Conservation (phyloP, 169 alveolate species). For the Babesia ovata region DNA sequence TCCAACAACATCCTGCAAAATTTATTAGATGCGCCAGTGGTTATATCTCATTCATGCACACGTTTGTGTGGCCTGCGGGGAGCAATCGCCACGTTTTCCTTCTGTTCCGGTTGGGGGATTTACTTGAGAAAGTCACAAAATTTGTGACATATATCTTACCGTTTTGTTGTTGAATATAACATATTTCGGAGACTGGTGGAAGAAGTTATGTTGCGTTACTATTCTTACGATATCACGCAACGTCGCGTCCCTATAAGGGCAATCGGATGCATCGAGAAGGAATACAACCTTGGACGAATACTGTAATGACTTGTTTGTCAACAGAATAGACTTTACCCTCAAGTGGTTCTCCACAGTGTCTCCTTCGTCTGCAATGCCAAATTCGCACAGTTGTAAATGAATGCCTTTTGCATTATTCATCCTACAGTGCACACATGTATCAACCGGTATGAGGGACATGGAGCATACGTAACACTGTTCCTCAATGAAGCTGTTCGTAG, state of each 20-base stretch:
- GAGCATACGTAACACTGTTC: constrained; percentile 45
- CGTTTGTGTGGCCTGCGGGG: not conserved
- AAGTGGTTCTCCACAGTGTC: constrained; percentile 24
- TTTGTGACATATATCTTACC: constrained; percentile 12
- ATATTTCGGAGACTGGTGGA: constrained; percentile 55
- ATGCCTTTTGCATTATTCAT: constrained; percentile 4
- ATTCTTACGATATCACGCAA: constrained; percentile 13
- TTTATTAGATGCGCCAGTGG: not conserved
- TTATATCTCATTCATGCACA: not conserved
- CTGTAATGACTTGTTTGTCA: not conserved
- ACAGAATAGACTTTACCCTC: constrained; percentile 1
- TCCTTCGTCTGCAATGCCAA: constrained; percentile 25
- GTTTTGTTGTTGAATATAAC: constrained; percentile 57
- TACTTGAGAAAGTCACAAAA: not conserved
- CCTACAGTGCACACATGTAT: constrained; percentile 10
- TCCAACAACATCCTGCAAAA: constrained; percentile 19
- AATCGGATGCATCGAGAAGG: constrained; percentile 9
- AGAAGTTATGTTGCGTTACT: constrained; percentile 60
- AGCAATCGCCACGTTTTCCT: not conserved
- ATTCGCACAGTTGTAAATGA: constrained; percentile 25
- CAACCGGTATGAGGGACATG: constrained; percentile 36
- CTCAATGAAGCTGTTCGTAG: constrained; percentile 53
- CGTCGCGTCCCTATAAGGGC: not conserved
- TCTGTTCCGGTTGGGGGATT: not conserved
- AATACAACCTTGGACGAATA: constrained; percentile 10